These are phyloP conservation scores for Osmanthus fragrans DNA, from an alignment of 257 asterid species.

Conservation along the genomic window DNA sequence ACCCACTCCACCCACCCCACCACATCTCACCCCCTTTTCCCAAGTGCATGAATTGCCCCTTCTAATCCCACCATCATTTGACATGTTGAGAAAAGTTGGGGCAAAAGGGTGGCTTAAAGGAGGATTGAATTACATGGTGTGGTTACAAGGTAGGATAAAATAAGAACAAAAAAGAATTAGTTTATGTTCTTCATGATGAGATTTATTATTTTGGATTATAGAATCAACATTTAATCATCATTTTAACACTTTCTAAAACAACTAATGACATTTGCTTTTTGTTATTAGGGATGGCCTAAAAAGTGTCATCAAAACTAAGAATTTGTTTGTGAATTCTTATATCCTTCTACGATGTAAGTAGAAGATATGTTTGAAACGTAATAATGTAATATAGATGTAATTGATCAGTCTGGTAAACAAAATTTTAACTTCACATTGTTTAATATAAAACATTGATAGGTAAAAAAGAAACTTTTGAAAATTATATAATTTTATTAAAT, in stretches of 20 bases:
- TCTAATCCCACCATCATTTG: conserved; percentile 35
- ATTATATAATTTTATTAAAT: too few species aligned
- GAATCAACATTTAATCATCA: conserved; percentile 15
- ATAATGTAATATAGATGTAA: neutral
- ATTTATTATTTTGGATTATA: conserved; percentile 12
- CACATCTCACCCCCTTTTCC: conserved; percentile 11
- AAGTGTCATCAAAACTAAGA: neutral
- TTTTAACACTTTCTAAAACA: neutral
- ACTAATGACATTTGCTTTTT: neutral
- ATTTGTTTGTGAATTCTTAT: neutral
- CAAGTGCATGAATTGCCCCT: conserved; percentile 39
- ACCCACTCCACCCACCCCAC: neutral
- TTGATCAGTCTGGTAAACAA: too few species aligned
- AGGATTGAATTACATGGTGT: conserved; percentile 20
- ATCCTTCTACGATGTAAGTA: neutral
- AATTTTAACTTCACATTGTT: too few species aligned
- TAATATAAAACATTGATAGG: too few species aligned
- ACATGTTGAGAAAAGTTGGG: conserved; percentile 59
- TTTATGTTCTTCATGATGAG: neutral
- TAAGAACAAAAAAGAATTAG: conserved; percentile 13
- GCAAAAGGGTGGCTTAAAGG: conserved; percentile 55
- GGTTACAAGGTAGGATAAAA: conserved; percentile 9
- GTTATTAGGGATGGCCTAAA: neutral
- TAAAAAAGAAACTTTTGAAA: too few species aligned
- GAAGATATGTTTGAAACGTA: neutral